Evolutionary conservation across 164 flowering plant genomes (phyloP).

Genomic region (Liriodendron chinense): DNA sequence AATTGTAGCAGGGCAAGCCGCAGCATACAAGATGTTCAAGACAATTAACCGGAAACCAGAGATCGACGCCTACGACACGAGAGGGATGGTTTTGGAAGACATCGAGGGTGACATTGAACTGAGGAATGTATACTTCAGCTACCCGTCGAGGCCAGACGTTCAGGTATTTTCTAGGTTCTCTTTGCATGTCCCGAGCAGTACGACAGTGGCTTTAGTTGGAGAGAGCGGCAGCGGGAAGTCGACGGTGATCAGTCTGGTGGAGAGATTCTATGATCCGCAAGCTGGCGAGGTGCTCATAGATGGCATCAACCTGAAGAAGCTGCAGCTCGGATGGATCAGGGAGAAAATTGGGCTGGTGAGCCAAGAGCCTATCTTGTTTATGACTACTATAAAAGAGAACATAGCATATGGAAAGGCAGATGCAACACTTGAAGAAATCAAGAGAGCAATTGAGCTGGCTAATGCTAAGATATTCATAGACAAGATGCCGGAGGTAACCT

Average conservation of each 20-base stretch:
- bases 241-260: constrained; percentile 64
- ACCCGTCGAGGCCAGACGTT: constrained; percentile 78
- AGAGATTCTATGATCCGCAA: constrained; percentile 83
- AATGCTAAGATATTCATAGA: constrained; percentile 75
- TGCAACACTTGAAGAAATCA: constrained; percentile 57
- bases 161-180: constrained; percentile 67
- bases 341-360: constrained; percentile 65
- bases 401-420: constrained; percentile 65
- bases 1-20: constrained; percentile 69
- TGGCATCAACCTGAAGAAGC: constrained; percentile 50
- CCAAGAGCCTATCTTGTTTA: constrained; percentile 69
- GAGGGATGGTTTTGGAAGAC: constrained; percentile 50
- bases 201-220: constrained; percentile 70
- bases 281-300: constrained; percentile 71
- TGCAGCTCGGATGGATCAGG: constrained; percentile 60
- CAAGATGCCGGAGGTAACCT: constrained; percentile 57
- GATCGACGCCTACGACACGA: constrained; percentile 46
- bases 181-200: constrained; percentile 44
- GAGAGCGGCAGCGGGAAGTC: constrained; percentile 92
- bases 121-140: constrained; percentile 61
- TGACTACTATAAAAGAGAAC: constrained; percentile 58
- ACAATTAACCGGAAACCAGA: constrained; percentile 50
- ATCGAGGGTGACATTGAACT: constrained; percentile 64
- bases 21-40: constrained; percentile 74
- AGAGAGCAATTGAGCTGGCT: constrained; percentile 54